These are phyloP conservation scores for Catharanthus roseus DNA, from an alignment of 257 asterid genomes.

Conservation along the genomic window DNA sequence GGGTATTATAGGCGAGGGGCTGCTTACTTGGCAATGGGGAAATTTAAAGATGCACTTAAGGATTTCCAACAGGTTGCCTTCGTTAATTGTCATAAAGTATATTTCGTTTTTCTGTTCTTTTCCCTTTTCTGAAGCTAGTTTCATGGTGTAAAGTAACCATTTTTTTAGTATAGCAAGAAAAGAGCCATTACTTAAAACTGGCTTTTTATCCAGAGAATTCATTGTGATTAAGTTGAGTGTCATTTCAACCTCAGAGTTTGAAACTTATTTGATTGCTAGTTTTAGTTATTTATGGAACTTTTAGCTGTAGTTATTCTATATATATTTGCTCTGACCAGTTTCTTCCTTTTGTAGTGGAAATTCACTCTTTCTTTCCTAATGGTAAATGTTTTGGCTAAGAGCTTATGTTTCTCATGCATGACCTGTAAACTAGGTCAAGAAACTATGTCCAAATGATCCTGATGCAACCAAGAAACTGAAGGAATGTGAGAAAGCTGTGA, in stretches of 20 bases:
- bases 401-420: slow-evolving; percentile 8
- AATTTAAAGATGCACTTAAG: slow-evolving; percentile 88
- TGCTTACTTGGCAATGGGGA: slow-evolving; percentile 90
- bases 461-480: slow-evolving; percentile 92
- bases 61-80: slow-evolving; percentile 77
- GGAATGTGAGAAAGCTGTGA: slow-evolving; percentile 95
- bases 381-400: background rate
- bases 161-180: background rate
- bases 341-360: background rate
- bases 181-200: background rate
- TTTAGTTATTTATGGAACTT: background rate
- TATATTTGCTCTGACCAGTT: background rate
- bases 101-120: background rate
- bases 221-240: background rate
- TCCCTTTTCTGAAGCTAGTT: slow-evolving; percentile 16
- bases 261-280: background rate
- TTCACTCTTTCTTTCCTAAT: background rate
- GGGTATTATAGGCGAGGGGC: slow-evolving; percentile 98
- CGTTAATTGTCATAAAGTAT: background rate
- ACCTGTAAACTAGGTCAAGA: slow-evolving; percentile 58
- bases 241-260: background rate
- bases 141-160: background rate
- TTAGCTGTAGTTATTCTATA: background rate
- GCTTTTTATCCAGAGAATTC: background rate
- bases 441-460: slow-evolving; percentile 78